Conservation (phyloP, 495 filamentous ascomycete genomes). For the Aspergillus sparsus region DNA sequence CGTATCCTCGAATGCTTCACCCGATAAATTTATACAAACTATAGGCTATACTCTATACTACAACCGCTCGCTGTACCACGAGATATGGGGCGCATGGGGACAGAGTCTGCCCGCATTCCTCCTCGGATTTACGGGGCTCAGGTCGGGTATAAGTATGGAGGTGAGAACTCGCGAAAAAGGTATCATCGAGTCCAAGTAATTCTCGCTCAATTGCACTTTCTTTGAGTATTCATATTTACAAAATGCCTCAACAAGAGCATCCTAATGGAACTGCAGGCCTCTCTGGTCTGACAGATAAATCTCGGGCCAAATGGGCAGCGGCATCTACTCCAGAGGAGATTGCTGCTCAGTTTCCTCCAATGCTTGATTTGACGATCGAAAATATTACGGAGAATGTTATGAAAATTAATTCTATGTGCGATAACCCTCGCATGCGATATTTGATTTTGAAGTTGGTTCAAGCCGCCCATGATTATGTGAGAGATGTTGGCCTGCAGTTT, state of each 20-base stretch:
- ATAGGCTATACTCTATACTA: background rate
- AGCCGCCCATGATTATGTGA: constrained; percentile 12
- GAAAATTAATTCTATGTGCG: constrained; percentile 61
- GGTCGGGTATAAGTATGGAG: background rate
- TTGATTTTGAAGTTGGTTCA: constrained; percentile 43
- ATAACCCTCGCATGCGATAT: constrained; percentile 59
- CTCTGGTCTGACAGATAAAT: constrained; percentile 5
- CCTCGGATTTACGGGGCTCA: background rate
- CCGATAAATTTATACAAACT: background rate
- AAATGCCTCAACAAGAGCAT: constrained; percentile 5
- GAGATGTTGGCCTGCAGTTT: constrained; percentile 14
- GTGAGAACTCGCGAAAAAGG: background rate
- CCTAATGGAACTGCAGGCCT: constrained; percentile 2
- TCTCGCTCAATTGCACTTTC: background rate
- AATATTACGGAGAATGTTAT: constrained; percentile 69
- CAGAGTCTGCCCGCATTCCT: background rate
- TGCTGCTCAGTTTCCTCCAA: constrained; percentile 3
- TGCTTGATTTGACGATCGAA: constrained; percentile 60
- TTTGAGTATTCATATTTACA: background rate
- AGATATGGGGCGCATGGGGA: constrained; percentile 7
- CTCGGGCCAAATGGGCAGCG: constrained; percentile 17
- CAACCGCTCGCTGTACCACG: constrained; percentile 2
- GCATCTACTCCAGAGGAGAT: constrained; percentile 14
- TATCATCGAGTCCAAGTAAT: background rate
- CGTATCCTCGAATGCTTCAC: background rate